phyloP scores from a whole-genome alignment of 208 protist genomes.

The Trypanosoma boissoni region DNA sequence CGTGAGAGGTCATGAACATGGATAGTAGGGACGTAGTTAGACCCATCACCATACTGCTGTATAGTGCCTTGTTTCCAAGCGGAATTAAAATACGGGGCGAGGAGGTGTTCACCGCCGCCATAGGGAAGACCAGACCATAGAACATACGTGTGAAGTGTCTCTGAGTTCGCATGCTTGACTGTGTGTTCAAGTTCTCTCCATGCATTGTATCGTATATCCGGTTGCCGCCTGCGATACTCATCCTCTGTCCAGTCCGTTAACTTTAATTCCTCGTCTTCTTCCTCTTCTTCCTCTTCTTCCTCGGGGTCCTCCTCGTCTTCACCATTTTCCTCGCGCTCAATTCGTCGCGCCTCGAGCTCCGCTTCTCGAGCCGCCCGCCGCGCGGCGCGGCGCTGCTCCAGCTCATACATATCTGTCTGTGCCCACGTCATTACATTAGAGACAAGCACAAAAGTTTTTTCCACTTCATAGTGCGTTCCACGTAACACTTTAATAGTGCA shows the following conservation, averaged over 20 bases:
- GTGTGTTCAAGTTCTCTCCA: constrained; percentile 88
- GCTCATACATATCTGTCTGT: constrained; percentile 60
- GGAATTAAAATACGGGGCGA: constrained; percentile 54
- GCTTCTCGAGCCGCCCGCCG: constrained; percentile 41
- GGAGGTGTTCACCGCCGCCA: constrained; percentile 72
- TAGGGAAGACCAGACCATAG: constrained; percentile 90
- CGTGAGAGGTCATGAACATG: constrained; percentile 89
- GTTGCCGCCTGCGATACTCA: constrained; percentile 77
- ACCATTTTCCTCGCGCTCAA: constrained; percentile 32
- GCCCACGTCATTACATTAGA: constrained; percentile 85
- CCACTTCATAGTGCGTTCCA: constrained; percentile 82
- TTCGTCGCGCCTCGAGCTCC: constrained; percentile 31
- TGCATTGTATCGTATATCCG: constrained; percentile 81
- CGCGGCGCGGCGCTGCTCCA: constrained; percentile 32
- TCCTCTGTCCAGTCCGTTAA: constrained; percentile 82
- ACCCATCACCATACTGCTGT: constrained; percentile 70
- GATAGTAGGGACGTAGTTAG: constrained; percentile 90
- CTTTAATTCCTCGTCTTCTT: constrained; percentile 51
- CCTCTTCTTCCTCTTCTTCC: constrained; percentile 39
- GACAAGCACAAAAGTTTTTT: constrained; percentile 92
- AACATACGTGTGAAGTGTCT: constrained; percentile 90
- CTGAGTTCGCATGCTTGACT: constrained; percentile 82
- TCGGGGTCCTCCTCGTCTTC: constrained; percentile 27
- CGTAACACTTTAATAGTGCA: constrained; percentile 78
- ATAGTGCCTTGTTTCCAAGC: constrained; percentile 79